phyloP scores from a whole-genome alignment of 164 flowering plant species.

The Piper betle region DNA sequence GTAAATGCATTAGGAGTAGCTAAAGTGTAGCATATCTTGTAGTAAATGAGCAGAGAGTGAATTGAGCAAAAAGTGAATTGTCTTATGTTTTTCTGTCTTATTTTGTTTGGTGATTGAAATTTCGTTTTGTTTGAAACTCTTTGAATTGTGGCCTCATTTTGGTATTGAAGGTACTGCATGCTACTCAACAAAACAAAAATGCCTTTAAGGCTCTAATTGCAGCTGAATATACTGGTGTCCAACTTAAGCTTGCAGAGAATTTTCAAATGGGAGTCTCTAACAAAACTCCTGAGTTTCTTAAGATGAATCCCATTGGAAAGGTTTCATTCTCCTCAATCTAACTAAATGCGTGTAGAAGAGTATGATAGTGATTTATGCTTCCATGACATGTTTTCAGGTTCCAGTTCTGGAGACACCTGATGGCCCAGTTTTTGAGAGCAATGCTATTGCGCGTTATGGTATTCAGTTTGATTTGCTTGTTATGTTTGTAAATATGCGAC shows the following conservation, averaged over 20 bases:
- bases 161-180: constrained; percentile 46
- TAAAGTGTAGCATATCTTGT: too few relatives aligned
- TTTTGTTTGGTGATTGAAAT: too few relatives aligned
- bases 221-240: constrained; percentile 53
- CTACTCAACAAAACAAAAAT: constrained; percentile 42
- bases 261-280: constrained; percentile 74
- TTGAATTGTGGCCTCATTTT: too few relatives aligned
- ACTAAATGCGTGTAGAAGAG: neutral
- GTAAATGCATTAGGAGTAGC: too few relatives aligned
- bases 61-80: too few relatives aligned
- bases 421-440: constrained; percentile 72
- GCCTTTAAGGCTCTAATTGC: constrained; percentile 52
- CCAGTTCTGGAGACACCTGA: constrained; percentile 76
- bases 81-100: too few relatives aligned
- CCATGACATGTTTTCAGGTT: constrained; percentile 24
- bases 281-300: constrained; percentile 52
- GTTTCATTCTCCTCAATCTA: constrained; percentile 10
- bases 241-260: constrained; percentile 30
- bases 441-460: constrained; percentile 79
- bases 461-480: constrained; percentile 1
- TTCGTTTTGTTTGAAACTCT: too few relatives aligned
- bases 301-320: constrained; percentile 86
- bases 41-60: too few relatives aligned
- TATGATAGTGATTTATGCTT: neutral
- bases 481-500: too few relatives aligned